A percentile compares a stretch with the other conserved stretches of the same genome.
Conservation (phyloP, 73 alveolate species). For the Blepharisma japonicum region DNA sequence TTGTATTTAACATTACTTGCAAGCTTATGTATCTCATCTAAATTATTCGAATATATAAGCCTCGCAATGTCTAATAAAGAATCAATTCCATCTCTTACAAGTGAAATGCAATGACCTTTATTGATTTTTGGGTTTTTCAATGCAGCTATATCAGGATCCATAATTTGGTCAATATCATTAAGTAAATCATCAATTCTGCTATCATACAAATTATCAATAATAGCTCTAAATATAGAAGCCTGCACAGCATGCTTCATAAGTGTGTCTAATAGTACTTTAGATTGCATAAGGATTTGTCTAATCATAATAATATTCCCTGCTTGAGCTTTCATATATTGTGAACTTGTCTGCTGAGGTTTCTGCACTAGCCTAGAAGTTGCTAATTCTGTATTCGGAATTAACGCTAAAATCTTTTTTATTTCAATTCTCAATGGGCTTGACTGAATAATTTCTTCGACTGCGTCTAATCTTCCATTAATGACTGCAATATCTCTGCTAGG, state of each 20-base stretch:
- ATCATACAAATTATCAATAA: slow-evolving; percentile 1
- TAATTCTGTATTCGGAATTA: slow-evolving; percentile 13
- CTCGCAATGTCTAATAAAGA: slow-evolving; percentile 16
- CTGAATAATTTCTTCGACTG: slow-evolving; percentile 27
- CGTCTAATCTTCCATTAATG: background rate
- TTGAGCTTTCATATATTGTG: slow-evolving; percentile 4
- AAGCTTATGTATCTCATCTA: slow-evolving; percentile 11
- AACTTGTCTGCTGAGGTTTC: background rate
- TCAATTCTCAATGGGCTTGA: background rate
- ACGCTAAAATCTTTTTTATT: background rate
- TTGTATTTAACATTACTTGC: background rate
- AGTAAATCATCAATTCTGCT: background rate
- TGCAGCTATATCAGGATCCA: background rate
- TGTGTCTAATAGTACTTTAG: background rate
- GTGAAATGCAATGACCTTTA: background rate
- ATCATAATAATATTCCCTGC: background rate
- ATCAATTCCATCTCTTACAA: slow-evolving; percentile 22
- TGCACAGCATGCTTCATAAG: background rate
- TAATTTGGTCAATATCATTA: background rate
- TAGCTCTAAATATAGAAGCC: background rate
- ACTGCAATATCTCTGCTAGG: slow-evolving; percentile 19
- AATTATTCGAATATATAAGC: background rate
- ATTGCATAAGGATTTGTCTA: background rate
- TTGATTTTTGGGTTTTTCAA: background rate
- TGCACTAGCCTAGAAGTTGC: background rate